Conservation (phyloP, 768 basidiomycete species). For the Psilocybe cubensis region DNA sequence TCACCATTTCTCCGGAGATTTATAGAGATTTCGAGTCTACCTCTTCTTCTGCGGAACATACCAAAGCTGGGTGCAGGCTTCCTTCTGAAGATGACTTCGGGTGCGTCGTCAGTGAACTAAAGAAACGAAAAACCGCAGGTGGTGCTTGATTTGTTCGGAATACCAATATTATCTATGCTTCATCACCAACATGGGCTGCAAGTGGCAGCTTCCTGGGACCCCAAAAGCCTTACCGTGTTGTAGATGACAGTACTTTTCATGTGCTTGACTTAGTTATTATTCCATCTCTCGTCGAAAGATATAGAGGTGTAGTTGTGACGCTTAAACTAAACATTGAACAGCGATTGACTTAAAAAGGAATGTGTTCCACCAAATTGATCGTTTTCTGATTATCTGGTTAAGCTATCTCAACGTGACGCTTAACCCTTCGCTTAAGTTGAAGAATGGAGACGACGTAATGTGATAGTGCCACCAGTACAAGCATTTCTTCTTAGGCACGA, state of each 20-base stretch:
- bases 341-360: no score
- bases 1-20: slow-evolving; percentile 58
- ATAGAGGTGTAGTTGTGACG: neutral
- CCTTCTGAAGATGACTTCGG: slow-evolving; percentile 44
- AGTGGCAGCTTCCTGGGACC: neutral
- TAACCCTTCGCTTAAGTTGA: slow-evolving; percentile 9
- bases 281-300: no score
- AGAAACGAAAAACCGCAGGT: slow-evolving; percentile 31
- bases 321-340: neutral
- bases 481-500: slow-evolving; percentile 3
- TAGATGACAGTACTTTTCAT: neutral
- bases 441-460: neutral
- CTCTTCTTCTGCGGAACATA: slow-evolving; percentile 32
- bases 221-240: neutral
- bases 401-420: no score
- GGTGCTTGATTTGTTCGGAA: neutral
- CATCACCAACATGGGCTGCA: neutral
- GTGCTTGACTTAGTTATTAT: no score
- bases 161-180: neutral
- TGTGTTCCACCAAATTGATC: neutral
- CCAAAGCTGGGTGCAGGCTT: slow-evolving; percentile 33
- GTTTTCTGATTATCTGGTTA: no score
- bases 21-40: slow-evolving; percentile 34
- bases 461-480: neutral
- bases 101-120: slow-evolving; percentile 44